These are phyloP conservation scores for Nissolia schottii DNA, from an alignment of 306 rosid species.

Conservation along the genomic window DNA sequence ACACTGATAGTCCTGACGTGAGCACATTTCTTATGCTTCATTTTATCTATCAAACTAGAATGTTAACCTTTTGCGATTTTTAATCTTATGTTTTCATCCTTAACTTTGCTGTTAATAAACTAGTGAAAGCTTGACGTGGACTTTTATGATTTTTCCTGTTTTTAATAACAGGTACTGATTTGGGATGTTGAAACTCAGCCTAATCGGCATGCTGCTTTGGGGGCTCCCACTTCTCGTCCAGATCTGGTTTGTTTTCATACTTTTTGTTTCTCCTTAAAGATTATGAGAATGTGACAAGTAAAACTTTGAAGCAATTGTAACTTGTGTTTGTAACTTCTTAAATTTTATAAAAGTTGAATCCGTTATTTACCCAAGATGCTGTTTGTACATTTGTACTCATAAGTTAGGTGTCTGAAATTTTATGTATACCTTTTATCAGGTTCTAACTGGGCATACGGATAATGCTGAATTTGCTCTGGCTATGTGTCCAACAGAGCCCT, in stretches of 20 bases:
- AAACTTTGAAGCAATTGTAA: background rate
- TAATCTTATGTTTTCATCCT: background rate
- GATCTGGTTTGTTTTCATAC: conserved; percentile 63
- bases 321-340: conserved; percentile 3
- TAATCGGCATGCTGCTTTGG: conserved; percentile 75
- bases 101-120: background rate
- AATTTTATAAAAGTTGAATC: background rate
- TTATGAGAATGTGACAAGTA: background rate
- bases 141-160: background rate
- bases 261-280: background rate
- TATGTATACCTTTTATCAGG: conserved; percentile 42
- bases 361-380: background rate
- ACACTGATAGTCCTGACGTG: conserved; percentile 94
- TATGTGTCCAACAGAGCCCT: conserved; percentile 93
- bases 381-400: background rate
- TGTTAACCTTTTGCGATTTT: background rate
- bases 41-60: background rate
- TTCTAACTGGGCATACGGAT: conserved; percentile 91
- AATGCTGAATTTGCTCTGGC: conserved; percentile 98
- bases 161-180: conserved; percentile 61
- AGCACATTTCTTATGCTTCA: conserved; percentile 4
- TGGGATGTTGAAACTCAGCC: conserved; percentile 96
- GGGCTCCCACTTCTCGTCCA: conserved; percentile 80
- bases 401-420: conserved; percentile 8
- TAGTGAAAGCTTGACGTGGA: background rate